These are phyloP conservation scores for Apiospora phragmitis DNA, from an alignment of 2,329 filamentous ascomycete genomes.

Conservation along the genomic window DNA sequence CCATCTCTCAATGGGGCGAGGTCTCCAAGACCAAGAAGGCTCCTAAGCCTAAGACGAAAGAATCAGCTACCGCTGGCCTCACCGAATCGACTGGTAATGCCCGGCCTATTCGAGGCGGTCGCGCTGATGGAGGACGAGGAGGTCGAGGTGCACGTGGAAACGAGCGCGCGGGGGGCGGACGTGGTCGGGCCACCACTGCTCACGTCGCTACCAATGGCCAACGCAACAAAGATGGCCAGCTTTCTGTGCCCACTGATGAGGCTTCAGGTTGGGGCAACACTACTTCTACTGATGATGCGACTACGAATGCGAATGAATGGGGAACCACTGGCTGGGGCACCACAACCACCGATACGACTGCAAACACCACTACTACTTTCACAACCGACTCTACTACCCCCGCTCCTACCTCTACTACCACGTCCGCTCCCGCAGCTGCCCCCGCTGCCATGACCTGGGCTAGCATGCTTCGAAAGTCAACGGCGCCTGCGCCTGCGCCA, in stretches of 20 bases:
- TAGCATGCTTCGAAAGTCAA: constrained; percentile 68
- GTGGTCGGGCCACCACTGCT: constrained; percentile 62
- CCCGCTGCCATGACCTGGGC: constrained; percentile 66
- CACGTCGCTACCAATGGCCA: constrained; percentile 62
- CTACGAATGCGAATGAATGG: constrained; percentile 42
- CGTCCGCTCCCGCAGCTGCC: constrained; percentile 18
- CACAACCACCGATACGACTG: constrained; percentile 29
- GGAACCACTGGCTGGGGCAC: constrained; percentile 40
- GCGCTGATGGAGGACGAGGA: constrained; percentile 43
- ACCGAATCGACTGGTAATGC: constrained; percentile 48
- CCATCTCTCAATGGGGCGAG: constrained; percentile 81
- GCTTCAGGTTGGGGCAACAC: constrained; percentile 61
- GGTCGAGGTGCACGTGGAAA: constrained; percentile 40
- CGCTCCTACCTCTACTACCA: constrained; percentile 35
- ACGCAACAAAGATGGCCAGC: constrained; percentile 55
- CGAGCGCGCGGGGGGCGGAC: constrained; percentile 63
- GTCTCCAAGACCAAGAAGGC: constrained; percentile 81
- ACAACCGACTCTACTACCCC: constrained; percentile 35
- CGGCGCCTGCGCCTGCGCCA: constrained; percentile 51
- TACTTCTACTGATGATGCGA: constrained; percentile 39
- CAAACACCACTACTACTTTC: constrained; percentile 37
- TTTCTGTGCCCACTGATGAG: constrained; percentile 71
- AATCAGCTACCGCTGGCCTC: constrained; percentile 52
- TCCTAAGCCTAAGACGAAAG: constrained; percentile 70
- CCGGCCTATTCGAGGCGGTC: constrained; percentile 60